Percentiles rank a stretch among this genome's conserved stretches.
Conservation (phyloP, 1,139 yeast species). For the Suhomyces bribrorum region DNA sequence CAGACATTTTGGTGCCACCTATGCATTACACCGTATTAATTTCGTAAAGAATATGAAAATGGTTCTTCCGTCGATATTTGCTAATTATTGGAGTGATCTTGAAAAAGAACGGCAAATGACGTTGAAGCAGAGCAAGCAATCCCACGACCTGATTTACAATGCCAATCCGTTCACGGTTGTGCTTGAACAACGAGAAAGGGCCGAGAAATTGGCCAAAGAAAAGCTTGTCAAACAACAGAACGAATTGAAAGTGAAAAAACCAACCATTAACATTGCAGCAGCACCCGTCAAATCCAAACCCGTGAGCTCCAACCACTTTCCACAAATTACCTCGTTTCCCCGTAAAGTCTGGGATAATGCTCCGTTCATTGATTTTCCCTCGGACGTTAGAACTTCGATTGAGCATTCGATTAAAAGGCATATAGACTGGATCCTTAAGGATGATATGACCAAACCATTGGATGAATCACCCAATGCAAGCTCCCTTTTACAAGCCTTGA, state of each 20-base stretch:
- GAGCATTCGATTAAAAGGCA: conserved; percentile 56
- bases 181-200: conserved; percentile 51
- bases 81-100: conserved; percentile 72
- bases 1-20: conserved; percentile 86
- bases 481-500: conserved; percentile 24
- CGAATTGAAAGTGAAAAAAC: conserved; percentile 43
- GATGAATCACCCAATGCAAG: not conserved
- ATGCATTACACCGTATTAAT: conserved; percentile 76
- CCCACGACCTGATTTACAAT: conserved; percentile 56
- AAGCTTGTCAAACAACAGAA: conserved; percentile 37
- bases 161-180: conserved; percentile 72
- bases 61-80: conserved; percentile 83
- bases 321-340: conserved; percentile 43
- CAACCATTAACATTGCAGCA: conserved; percentile 34
- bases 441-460: conserved; percentile 8
- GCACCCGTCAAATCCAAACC: conserved; percentile 1
- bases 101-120: conserved; percentile 57
- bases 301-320: conserved; percentile 1
- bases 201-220: conserved; percentile 47
- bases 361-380: conserved; percentile 51
- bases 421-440: conserved; percentile 51
- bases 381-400: conserved; percentile 52
- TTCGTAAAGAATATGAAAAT: conserved; percentile 80
- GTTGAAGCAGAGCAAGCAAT: conserved; percentile 43
- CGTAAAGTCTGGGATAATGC: conserved; percentile 67